phyloP scores from a whole-genome alignment of 1,284 basidiomycete genomes.

The Leccinum ponderosum region DNA sequence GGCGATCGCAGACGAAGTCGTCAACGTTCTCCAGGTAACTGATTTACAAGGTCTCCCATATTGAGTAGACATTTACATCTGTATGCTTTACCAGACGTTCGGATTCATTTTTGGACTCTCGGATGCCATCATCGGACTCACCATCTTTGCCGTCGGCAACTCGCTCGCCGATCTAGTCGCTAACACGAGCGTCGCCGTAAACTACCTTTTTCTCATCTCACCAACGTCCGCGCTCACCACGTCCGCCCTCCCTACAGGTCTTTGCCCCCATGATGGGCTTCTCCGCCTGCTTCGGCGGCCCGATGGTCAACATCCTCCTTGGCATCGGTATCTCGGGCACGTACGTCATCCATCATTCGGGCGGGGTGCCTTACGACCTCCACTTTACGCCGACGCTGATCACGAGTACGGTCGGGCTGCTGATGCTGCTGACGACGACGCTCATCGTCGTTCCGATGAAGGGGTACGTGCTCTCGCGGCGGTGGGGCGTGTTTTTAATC shows the following conservation, averaged over 20 bases:
- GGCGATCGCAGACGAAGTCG: slow-evolving; percentile 93
- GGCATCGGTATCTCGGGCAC: slow-evolving; percentile 83
- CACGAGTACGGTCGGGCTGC: slow-evolving; percentile 79
- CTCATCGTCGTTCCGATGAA: slow-evolving; percentile 85
- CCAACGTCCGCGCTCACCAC: not conserved
- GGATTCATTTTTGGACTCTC: slow-evolving; percentile 93
- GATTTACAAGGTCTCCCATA: not conserved
- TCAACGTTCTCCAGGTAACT: slow-evolving; percentile 79
- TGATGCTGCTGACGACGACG: slow-evolving; percentile 75
- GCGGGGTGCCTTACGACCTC: slow-evolving; percentile 59
- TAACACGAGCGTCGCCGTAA: slow-evolving; percentile 88
- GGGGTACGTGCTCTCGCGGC: slow-evolving; percentile 74
- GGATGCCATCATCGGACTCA: slow-evolving; percentile 94
- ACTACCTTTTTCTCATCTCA: slow-evolving; percentile 22
- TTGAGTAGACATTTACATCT: slow-evolving; percentile 4
- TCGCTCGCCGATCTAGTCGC: slow-evolving; percentile 33
- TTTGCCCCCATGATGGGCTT: slow-evolving; percentile 90
- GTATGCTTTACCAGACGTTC: slow-evolving; percentile 64
- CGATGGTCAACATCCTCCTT: slow-evolving; percentile 96
- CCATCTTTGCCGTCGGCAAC: slow-evolving; percentile 45
- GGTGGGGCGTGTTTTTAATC: slow-evolving; percentile 83
- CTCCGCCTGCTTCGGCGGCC: slow-evolving; percentile 91
- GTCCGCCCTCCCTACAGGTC: slow-evolving; percentile 41
- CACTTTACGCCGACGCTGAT: slow-evolving; percentile 83
- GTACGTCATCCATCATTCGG: slow-evolving; percentile 64